Base-by-base conservation (phyloP, 345 rosid species). In the Linum usitatissimum region DNA sequence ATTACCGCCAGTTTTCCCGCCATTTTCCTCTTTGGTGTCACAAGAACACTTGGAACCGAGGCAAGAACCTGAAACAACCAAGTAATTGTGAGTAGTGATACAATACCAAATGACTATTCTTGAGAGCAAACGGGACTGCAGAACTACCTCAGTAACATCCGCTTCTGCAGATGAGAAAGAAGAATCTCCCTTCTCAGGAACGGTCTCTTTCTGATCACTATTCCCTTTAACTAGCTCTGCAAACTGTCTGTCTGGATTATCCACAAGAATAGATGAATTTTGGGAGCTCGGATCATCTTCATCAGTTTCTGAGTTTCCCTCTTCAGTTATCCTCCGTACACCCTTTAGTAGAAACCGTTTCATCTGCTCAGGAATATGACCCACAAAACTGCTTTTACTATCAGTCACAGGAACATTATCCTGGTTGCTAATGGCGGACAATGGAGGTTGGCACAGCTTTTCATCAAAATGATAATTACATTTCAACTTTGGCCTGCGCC, bases 351-450 rank as follows among this genome's bases (percentile, higher is more conserved):
- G 72, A 79, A 86, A 87, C 66, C 55, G 86, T 87, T 87, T 92
- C 98, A 92, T 92, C 83, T 89, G 95, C 74, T 85, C 96, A 64
- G 98, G 98, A 74, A 89, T 76, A 70, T 92, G 96, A 67, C 88
- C 92, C 75, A 78, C 93, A 72, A 77, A 77, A 70, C 81, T 75
- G 68, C 76, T 71, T 77, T 81, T 85, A 70, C 68, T 77, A 73
- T 87, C 96, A 67, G 53, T 76, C 60, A 61, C 68, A 49, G 75
- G 61, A 73, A 66, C 68, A 68, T 67, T 45, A 64, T 75, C 64
- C 76, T 84, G 96, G 23, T 71, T 72, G 66, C 66, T 64, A 68
- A 81, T 66, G 67, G 76, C 59, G 68, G 73, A 68, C 57, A 83
- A 79, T 55, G 90, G 82, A 67, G 88, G 85, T 73, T 77, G 75